Base-by-base conservation (phyloP, 2,329 filamentous ascomycete genomes). In the Uncinocarpus reesii region DNA sequence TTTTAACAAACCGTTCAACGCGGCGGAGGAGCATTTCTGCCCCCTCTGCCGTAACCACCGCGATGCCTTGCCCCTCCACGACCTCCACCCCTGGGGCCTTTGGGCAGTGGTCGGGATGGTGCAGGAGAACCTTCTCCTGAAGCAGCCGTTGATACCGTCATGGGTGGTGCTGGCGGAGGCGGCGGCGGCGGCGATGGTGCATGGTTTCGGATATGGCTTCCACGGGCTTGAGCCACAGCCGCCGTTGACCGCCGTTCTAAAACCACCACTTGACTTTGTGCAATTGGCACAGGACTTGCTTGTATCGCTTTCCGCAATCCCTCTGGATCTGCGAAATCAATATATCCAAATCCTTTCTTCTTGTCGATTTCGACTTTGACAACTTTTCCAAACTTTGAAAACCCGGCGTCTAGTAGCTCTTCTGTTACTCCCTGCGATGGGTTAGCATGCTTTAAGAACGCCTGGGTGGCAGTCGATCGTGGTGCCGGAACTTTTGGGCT, bases 371-470 rank as follows among this genome's bases (percentile, higher is more conserved):
- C 90, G 15, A 95, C 86, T 55, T 80, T 83, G 0, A 78, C 78
- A 38, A 95, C 78, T 1, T 77, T 65, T 1, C 90, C 90, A 57
- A 87, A 94, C 0, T 70, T 66, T 37, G 81, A 75, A 61, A 96
- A 79, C 0, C 84, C 81, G 56, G 83, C 77, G 57, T 83, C 81
- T 1, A 96, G 78, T 0, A 88, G 68, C 0, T 82, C 71, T 60
- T 95, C 90, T 0, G 87, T 95, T 40, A 95, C 85, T 11, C 90
- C 90, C 62, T 95, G 90, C 0, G 88, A 92, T 8, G 86, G 80
- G 61, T 93, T 95, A 44, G 83, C 84, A 57, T 88, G 83, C 64
- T 89, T 89, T 52, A 89, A 71, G 60, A 89, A 89, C 16, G 81
- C 84, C 52, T 65, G 65, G 3, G 62, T 70, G n/a, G 56, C 34